These are phyloP conservation scores for Neltuma alba DNA, from an alignment of 306 rosid genomes.

Conservation along the genomic window DNA sequence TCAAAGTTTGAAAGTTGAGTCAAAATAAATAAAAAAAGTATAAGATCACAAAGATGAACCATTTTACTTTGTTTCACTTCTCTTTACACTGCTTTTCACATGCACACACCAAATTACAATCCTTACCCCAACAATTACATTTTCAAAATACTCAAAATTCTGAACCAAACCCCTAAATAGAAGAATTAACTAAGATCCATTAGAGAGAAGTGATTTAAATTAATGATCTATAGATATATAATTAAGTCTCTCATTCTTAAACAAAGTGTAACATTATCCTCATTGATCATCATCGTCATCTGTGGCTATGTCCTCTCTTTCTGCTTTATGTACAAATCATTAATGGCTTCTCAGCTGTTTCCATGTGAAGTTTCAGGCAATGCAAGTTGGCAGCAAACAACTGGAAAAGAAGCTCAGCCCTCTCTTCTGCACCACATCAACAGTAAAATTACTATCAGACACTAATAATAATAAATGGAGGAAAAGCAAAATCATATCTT, in stretches of 20 bases:
- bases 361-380: slow-evolving; percentile 44
- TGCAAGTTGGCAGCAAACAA: slow-evolving; percentile 79
- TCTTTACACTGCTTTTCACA: neutral
- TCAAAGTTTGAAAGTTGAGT: neutral
- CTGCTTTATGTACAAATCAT: slow-evolving; percentile 42
- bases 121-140: neutral
- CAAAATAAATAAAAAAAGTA: neutral
- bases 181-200: neutral
- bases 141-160: neutral
- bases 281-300: neutral
- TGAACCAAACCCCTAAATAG: neutral
- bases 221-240: neutral
- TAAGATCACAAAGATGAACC: neutral
- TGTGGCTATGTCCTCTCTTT: neutral
- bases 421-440: slow-evolving; percentile 61
- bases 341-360: slow-evolving; percentile 39
- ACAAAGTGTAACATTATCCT: neutral
- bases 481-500: neutral
- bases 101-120: neutral
- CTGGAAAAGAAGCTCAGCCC: slow-evolving; percentile 68
- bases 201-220: neutral
- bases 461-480: neutral
- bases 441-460: neutral
- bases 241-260: neutral
- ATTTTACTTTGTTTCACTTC: neutral